Evolutionary conservation across 768 basidiomycete genomes (phyloP).

Genomic region (Boletus vinaceobasis): DNA sequence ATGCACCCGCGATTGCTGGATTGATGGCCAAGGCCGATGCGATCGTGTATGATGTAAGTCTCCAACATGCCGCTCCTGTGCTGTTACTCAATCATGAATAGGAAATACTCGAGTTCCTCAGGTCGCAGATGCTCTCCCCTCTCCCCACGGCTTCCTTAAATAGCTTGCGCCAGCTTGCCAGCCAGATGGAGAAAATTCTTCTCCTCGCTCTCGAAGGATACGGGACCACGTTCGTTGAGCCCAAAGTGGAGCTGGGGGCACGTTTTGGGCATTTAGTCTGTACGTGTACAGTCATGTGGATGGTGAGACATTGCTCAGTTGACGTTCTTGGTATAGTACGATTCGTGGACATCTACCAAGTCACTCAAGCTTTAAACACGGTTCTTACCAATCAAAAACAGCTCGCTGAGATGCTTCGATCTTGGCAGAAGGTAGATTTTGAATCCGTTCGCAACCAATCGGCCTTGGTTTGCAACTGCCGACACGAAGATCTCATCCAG

Average conservation of each 20-base stretch:
- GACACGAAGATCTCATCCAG: slow-evolving; percentile 84
- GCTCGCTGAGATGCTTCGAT: slow-evolving; percentile 78
- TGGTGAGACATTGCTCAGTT: not conserved
- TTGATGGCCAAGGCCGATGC: slow-evolving; percentile 90
- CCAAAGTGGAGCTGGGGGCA: slow-evolving; percentile 86
- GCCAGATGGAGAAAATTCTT: slow-evolving; percentile 90
- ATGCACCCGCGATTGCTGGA: slow-evolving; percentile 83
- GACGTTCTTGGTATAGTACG: slow-evolving; percentile 52
- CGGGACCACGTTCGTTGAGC: slow-evolving; percentile 86
- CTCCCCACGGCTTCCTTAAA: slow-evolving; percentile 65
- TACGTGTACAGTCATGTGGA: slow-evolving; percentile 40
- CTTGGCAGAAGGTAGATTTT: slow-evolving; percentile 87
- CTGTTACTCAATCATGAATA: slow-evolving; percentile 33
- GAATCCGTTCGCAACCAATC: slow-evolving; percentile 90
- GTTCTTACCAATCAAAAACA: slow-evolving; percentile 86
- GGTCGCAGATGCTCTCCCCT: slow-evolving; percentile 79
- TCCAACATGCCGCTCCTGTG: not conserved
- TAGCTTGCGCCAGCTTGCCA: slow-evolving; percentile 74
- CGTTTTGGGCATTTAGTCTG: slow-evolving; percentile 88
- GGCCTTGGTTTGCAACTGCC: slow-evolving; percentile 90
- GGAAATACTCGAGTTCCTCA: slow-evolving; percentile 86
- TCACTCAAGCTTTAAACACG: slow-evolving; percentile 85
- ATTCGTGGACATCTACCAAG: slow-evolving; percentile 89
- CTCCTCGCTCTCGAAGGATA: slow-evolving; percentile 78
- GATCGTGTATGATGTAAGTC: slow-evolving; percentile 85